Evolutionary conservation across 2,329 filamentous ascomycete genomes (phyloP).

Genomic region (Ophiostoma pallidulum): DNA sequence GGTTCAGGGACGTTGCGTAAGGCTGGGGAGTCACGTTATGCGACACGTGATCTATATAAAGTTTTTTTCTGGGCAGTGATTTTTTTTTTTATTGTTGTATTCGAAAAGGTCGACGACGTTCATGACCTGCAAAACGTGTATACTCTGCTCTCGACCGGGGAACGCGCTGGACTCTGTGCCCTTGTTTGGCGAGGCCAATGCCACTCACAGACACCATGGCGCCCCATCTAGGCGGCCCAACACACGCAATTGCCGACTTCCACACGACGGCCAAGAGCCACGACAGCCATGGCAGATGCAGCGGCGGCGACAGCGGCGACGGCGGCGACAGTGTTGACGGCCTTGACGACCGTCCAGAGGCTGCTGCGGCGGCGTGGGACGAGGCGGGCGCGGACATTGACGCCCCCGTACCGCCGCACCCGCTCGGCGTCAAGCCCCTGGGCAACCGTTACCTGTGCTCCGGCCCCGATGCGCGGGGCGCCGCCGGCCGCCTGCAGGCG

Average conservation of each 20-base stretch:
- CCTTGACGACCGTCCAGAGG: too few relatives aligned
- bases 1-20: too few relatives aligned
- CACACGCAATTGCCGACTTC: not conserved
- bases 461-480: slow-evolving; percentile 54
- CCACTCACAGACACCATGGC: slow-evolving; percentile 8
- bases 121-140: too few relatives aligned
- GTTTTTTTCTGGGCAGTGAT: not conserved
- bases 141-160: too few relatives aligned
- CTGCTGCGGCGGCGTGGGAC: too few relatives aligned
- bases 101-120: too few relatives aligned
- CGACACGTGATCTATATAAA: too few relatives aligned
- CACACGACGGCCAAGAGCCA: not conserved
- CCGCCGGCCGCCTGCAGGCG: slow-evolving; percentile 53
- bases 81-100: not conserved
- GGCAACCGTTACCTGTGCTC: slow-evolving; percentile 71
- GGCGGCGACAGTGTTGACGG: too few relatives aligned
- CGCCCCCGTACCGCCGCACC: slow-evolving; percentile 62
- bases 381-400: not conserved
- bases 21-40: too few relatives aligned
- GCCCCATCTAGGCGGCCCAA: slow-evolving; percentile 9
- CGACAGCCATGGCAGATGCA: not conserved
- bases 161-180: too few relatives aligned
- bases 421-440: slow-evolving; percentile 72
- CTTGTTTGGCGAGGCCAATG: too few relatives aligned
- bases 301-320: too few relatives aligned